These are phyloP conservation scores for Vaccinium corymbosum DNA, from an alignment of 148 eudicot genomes.

Conservation along the genomic window DNA sequence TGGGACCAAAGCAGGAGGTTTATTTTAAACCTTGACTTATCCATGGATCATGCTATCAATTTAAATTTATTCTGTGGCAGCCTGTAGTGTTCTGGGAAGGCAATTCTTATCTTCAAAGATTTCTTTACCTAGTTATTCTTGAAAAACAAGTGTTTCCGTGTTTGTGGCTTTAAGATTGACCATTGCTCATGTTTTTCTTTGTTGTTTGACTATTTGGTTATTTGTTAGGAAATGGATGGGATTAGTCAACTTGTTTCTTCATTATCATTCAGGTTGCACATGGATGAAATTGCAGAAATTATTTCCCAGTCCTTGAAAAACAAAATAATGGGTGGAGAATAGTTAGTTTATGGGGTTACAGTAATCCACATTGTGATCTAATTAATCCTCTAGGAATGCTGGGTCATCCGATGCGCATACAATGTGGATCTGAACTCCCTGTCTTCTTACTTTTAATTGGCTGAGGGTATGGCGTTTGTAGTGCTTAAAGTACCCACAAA, in stretches of 20 bases:
- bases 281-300: not conserved
- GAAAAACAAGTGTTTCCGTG: not conserved
- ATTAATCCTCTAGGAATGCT: not conserved
- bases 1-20: conserved; percentile 94
- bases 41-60: not conserved
- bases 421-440: not conserved
- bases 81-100: not conserved
- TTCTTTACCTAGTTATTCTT: not conserved
- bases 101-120: not conserved
- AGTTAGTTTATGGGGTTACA: not conserved
- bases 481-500: not conserved
- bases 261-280: not conserved
- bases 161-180: not conserved
- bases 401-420: not conserved
- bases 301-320: not conserved
- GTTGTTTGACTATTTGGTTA: not conserved
- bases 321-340: not conserved
- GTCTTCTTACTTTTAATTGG: not conserved
- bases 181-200: not conserved
- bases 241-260: not conserved
- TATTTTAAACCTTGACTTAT: conserved; percentile 11
- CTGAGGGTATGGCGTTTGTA: not conserved
- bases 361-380: not conserved
- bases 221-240: not conserved
- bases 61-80: not conserved